These are phyloP conservation scores for Papiliotrema nemorosa DNA, from an alignment of 1,284 basidiomycete genomes.

Conservation along the genomic window DNA sequence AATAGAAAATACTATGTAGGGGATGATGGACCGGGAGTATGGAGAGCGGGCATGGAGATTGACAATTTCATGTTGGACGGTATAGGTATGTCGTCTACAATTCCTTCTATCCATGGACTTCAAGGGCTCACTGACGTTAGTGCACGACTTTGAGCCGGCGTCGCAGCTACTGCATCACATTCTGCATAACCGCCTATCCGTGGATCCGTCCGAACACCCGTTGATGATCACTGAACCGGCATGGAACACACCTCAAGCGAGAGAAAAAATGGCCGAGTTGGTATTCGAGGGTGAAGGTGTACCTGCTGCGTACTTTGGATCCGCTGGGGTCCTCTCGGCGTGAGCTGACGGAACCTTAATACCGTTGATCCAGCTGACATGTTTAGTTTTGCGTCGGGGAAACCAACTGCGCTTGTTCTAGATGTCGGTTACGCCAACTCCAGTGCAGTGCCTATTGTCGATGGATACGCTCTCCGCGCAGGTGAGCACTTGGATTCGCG, in stretches of 20 bases:
- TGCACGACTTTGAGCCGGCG: conserved; percentile 73
- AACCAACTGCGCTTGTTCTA: conserved; percentile 90
- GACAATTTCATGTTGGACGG: conserved; percentile 80
- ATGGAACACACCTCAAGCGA: conserved; percentile 86
- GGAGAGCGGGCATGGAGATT: conserved; percentile 83
- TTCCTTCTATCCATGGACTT: too few species aligned
- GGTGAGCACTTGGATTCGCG: conserved; percentile 61
- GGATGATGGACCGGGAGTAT: conserved; percentile 87
- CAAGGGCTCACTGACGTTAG: conserved; percentile 49
- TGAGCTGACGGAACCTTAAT: conserved; percentile 51
- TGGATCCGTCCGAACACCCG: conserved; percentile 72
- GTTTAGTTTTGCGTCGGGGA: conserved; percentile 88
- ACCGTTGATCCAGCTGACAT: conserved; percentile 2
- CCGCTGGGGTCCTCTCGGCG: conserved; percentile 92
- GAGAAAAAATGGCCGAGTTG: conserved; percentile 91
- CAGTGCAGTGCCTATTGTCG: conserved; percentile 91
- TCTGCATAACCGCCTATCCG: conserved; percentile 68
- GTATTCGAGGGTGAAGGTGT: conserved; percentile 94
- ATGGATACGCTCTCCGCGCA: conserved; percentile 96
- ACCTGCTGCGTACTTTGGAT: conserved; percentile 96
- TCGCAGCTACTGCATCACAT: conserved; percentile 72
- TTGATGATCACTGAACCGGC: conserved; percentile 91
- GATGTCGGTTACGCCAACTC: conserved; percentile 86
- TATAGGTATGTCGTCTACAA: conserved; percentile 60
- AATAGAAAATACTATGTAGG: conserved; percentile 75